These are phyloP conservation scores for Dujonia santamariae DNA, from an alignment of 1,139 yeast species.

Conservation along the genomic window DNA sequence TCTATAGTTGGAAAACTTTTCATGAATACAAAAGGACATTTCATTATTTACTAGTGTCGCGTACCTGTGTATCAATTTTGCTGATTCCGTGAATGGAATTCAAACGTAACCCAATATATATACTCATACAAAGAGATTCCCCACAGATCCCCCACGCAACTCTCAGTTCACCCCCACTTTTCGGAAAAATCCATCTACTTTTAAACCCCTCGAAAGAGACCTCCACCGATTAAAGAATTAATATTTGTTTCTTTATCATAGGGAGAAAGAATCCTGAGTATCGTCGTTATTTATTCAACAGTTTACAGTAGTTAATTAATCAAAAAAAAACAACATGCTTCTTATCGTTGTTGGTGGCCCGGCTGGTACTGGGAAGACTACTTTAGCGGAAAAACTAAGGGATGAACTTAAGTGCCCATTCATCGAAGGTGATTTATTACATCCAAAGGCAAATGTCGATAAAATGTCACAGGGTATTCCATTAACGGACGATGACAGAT, in stretches of 20 bases:
- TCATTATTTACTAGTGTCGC: too few species aligned
- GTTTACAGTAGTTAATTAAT: neutral
- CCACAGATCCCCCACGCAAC: constrained; percentile 4
- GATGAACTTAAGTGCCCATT: constrained; percentile 47
- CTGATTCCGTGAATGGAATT: too few species aligned
- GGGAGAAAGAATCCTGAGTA: too few species aligned
- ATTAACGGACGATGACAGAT: constrained; percentile 81
- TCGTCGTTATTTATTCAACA: neutral
- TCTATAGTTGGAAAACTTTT: too few species aligned
- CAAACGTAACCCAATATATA: too few species aligned
- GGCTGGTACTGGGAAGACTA: constrained; percentile 90
- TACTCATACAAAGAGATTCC: too few species aligned
- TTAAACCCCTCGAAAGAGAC: neutral
- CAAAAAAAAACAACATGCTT: constrained; percentile 4
- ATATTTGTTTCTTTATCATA: too few species aligned
- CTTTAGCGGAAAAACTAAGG: constrained; percentile 61
- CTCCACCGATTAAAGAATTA: too few species aligned
- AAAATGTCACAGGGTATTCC: constrained; percentile 85
- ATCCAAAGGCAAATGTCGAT: constrained; percentile 67
- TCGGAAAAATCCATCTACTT: neutral
- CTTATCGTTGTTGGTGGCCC: constrained; percentile 74
- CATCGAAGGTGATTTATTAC: constrained; percentile 83
- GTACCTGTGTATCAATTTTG: too few species aligned
- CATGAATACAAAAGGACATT: too few species aligned
- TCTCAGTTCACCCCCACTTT: constrained; percentile 4